phyloP scores from a whole-genome alignment of 495 filamentous ascomycete genomes.

The Choiromyces venosus region DNA sequence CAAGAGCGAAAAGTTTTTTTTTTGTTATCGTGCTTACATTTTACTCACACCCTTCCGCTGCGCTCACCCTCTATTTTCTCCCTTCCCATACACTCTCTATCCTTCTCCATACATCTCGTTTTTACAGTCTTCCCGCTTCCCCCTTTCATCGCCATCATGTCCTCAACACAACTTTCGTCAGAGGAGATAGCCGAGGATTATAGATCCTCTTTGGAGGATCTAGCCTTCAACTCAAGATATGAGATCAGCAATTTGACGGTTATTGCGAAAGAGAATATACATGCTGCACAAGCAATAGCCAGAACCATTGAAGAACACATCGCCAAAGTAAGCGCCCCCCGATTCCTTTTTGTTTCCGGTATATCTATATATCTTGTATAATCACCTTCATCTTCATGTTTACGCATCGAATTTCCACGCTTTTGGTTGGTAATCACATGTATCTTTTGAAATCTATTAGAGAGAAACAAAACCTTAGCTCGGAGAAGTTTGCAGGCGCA shows the following conservation, averaged over 20 bases:
- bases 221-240: conserved; percentile 78
- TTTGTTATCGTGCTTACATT: background rate
- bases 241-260: conserved; percentile 94
- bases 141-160: conserved; percentile 19
- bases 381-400: background rate
- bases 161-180: conserved; percentile 47
- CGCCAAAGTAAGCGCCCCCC: conserved; percentile 64
- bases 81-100: background rate
- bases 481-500: background rate
- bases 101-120: background rate
- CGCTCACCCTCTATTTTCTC: background rate
- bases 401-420: background rate
- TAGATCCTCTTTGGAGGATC: conserved; percentile 82
- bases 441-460: background rate
- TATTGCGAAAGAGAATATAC: conserved; percentile 93
- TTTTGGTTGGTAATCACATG: conserved; percentile 4
- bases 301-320: conserved; percentile 87
- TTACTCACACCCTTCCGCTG: background rate
- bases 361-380: background rate
- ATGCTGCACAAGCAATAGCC: conserved; percentile 86
- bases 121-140: background rate
- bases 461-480: background rate
- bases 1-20: background rate
- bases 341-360: conserved; percentile 26
- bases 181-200: conserved; percentile 94